Evolutionary conservation across 352 stramenopile species (phyloP).

Genomic region (Pythium brachiatum): DNA sequence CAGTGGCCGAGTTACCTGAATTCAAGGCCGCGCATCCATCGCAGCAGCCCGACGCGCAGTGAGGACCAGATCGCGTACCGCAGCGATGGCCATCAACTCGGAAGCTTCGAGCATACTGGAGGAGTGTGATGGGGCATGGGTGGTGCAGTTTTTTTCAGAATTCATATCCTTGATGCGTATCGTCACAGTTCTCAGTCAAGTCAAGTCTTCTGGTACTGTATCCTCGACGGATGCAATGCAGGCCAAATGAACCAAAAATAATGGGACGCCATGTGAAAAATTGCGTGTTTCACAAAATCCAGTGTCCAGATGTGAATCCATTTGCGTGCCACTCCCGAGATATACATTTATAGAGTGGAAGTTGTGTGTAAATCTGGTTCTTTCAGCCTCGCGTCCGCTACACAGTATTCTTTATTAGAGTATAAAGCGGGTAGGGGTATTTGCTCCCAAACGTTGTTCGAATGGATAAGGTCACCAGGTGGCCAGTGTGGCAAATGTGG

Average conservation of each 20-base stretch:
- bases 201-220: too few relatives aligned
- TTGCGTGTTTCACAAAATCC: slow-evolving; percentile 2
- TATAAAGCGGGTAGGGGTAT: background rate
- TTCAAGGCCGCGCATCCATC: slow-evolving; percentile 85
- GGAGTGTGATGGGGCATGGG: too few relatives aligned
- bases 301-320: background rate
- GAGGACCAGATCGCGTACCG: background rate
- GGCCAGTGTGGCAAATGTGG: slow-evolving; percentile 18
- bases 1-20: slow-evolving; percentile 61
- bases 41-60: slow-evolving; percentile 68
- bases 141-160: background rate
- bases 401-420: background rate
- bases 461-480: slow-evolving; percentile 14
- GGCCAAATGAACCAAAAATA: background rate
- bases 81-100: background rate
- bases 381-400: too few relatives aligned
- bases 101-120: background rate
- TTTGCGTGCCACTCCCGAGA: background rate
- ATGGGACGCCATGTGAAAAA: slow-evolving; percentile 2
- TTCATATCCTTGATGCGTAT: background rate
- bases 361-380: too few relatives aligned
- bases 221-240: too few relatives aligned
- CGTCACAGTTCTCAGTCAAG: background rate
- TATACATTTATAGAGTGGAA: too few relatives aligned
- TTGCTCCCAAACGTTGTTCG: background rate